Evolutionary conservation across 208 protist species (phyloP).

Genomic region (Wallacemonas rigidus): DNA sequence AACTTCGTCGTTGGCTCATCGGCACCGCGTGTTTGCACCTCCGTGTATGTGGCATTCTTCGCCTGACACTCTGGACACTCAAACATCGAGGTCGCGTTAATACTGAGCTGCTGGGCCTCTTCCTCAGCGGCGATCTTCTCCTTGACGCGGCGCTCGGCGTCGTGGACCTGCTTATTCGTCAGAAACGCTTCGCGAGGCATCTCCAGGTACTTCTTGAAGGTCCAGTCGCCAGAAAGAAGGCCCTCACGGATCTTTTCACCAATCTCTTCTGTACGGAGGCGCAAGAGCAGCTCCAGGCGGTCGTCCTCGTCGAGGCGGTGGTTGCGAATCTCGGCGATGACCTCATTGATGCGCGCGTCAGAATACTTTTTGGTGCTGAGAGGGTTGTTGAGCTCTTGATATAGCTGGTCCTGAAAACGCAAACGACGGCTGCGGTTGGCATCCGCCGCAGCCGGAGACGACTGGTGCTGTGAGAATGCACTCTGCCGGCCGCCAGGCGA

Average conservation of each 20-base stretch:
- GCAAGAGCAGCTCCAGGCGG: slow-evolving; percentile 82
- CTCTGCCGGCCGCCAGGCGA: slow-evolving; percentile 4
- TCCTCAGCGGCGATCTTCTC: slow-evolving; percentile 88
- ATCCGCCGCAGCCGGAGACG: neutral
- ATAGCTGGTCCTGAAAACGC: slow-evolving; percentile 49
- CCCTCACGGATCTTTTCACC: slow-evolving; percentile 71
- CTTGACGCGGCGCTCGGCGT: slow-evolving; percentile 85
- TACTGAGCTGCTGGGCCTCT: slow-evolving; percentile 38
- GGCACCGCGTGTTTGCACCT: slow-evolving; percentile 95
- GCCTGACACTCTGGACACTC: slow-evolving; percentile 85
- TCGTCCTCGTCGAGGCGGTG: slow-evolving; percentile 77
- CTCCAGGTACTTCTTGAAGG: slow-evolving; percentile 85
- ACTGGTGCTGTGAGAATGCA: neutral
- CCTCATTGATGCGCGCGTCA: slow-evolving; percentile 36
- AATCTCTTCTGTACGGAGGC: slow-evolving; percentile 79
- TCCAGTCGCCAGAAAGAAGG: slow-evolving; percentile 91
- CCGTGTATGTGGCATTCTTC: slow-evolving; percentile 86
- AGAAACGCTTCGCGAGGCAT: slow-evolving; percentile 93
- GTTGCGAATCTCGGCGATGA: slow-evolving; percentile 47
- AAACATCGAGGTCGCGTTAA: slow-evolving; percentile 69
- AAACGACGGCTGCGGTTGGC: slow-evolving; percentile 2
- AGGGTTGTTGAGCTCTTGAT: slow-evolving; percentile 60
- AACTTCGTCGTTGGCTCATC: slow-evolving; percentile 99
- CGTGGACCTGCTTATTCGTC: slow-evolving; percentile 92
- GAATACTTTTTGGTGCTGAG: slow-evolving; percentile 35